Evolutionary conservation across 2,329 filamentous ascomycete genomes (phyloP), one percentile per base, ranked within the genome.

Genomic region (Colletotrichum karsti): DNA sequence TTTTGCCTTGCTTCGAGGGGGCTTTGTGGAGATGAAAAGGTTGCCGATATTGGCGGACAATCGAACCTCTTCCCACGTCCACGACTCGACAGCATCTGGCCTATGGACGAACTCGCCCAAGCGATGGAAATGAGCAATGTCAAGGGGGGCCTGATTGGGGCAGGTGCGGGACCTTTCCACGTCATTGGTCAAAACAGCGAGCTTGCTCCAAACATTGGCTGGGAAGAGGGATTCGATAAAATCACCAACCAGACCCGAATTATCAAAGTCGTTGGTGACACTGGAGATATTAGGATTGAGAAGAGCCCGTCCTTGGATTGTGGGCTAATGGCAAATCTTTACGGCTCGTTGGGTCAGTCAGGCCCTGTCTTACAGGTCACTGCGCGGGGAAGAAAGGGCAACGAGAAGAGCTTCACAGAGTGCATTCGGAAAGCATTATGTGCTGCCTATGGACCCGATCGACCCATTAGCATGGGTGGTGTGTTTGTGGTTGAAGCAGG

Each of bases 11-110:
- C 81, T 1, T 75, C 76, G 4, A 59, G 75, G 2, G 83, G 83
- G 0, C 74, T 85, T 8, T 78, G 73, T 5, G 82, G 83, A 1
- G 75, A 76, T 4, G 73, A 77, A 33, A 75, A 75, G 39, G 75
- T 84, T 5, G 81, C 79, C 15, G 83, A 85, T 53, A 73, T 85
- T 20, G 83, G 83, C 5, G 83, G 82, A 0, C 80, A 80, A 24
- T 72, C 77, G 1, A 81, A 84, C 63, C 75, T 84, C 1, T 76
- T 77, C 10, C 82, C 82, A 0, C 51, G 30, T 0, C 80, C 81
- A 0, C 74, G 76, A 5, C 71, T 80, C 7, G 71, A 77, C 1
- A 75, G 74, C 15, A 79, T 73, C 37, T 84, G 77, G 63, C 74
- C 75, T 3, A 58, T 82, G 53, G 42, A 73, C 2, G 71, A 74